A percentile compares a stretch with the other conserved stretches of the same genome.
These are phyloP conservation scores for Phaffia rhodozyma DNA, from an alignment of 1,284 basidiomycete genomes.

Conservation along the genomic window DNA sequence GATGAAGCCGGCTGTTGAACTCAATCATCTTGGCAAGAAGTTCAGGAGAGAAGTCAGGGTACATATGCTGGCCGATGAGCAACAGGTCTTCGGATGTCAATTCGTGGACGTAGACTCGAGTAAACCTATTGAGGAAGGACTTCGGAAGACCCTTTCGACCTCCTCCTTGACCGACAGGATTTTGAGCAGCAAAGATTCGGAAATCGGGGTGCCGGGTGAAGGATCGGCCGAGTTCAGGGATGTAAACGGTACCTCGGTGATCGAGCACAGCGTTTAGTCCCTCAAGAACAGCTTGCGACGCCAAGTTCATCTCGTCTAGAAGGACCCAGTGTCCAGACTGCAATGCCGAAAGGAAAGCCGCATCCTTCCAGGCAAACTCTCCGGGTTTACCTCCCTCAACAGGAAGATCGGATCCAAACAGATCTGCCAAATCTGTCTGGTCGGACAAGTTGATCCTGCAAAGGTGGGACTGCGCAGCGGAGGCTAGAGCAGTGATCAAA, in stretches of 20 bases:
- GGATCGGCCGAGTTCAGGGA: constrained; percentile 85
- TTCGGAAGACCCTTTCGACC: constrained; percentile 95
- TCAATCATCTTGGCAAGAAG: constrained; percentile 64
- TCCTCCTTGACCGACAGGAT: constrained; percentile 90
- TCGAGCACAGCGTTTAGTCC: constrained; percentile 95
- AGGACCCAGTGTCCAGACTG: constrained; percentile 93
- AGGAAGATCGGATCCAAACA: constrained; percentile 94
- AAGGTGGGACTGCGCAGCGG: constrained; percentile 61
- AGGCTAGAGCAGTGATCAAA: constrained; percentile 76
- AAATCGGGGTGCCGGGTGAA: constrained; percentile 84
- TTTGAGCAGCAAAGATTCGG: constrained; percentile 95
- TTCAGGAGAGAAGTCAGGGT: constrained; percentile 48
- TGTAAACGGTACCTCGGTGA: constrained; percentile 87
- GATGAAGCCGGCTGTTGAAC: constrained; percentile 65
- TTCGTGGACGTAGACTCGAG: constrained; percentile 88
- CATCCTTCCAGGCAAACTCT: constrained; percentile 95
- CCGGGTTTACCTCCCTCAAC: constrained; percentile 83
- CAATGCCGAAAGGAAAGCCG: constrained; percentile 86
- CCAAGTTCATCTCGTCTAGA: constrained; percentile 97
- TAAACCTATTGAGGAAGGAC: constrained; percentile 96
- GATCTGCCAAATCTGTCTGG: constrained; percentile 91
- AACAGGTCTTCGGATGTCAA: constrained; percentile 67
- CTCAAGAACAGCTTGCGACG: constrained; percentile 90
- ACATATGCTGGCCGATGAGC: constrained; percentile 64
- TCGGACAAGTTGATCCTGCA: constrained; percentile 98